Evolutionary conservation across 345 rosid genomes (phyloP), one percentile per base, ranked within the genome.

Genomic region (Eucalyptus globulus): DNA sequence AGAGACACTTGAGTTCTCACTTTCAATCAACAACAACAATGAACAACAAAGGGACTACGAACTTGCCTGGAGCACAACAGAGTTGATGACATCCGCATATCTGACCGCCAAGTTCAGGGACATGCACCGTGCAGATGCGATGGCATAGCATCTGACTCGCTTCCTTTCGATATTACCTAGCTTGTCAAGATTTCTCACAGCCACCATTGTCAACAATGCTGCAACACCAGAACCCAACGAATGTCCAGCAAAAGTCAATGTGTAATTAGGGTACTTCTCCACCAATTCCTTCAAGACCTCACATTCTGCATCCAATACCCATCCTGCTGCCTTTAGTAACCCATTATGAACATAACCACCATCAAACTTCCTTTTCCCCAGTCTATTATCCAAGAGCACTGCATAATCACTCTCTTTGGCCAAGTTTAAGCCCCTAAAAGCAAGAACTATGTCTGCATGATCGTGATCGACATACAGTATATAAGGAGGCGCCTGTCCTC

Each of bases 111-210:
- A 93, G 91, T 97, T 98, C 87, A 98, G 93, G 1, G 99, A 97
- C 98, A 98, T 96, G 90, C 99, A 98, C 94, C 99, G 95, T 80
- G 99, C 99, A 92, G 99, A 99, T 19, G 99, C 98, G 58, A 97
- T 95, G 51, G 99, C 98, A 69, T 93, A 98, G 94, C 99, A 95
- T 90, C 99, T 94, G n/a, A 97, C 93, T 91, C 98, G 95, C 89
- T 91, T 94, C 88, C 98, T 94, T 44, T 97, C 96, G 26, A 98
- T 94, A 87, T 93, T 92, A 87, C 95, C 98, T 91, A 96, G 90
- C 91, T 93, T 95, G 91, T 94, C 95, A 12, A 92, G 94, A 91
- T 93, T 92, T 24, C 90, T 91, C 89, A 93, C 97, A 88, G 93
- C 97, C 69, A 96, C 94, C 92, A 97, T 93, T 4, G 99, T 92